phyloP scores from a whole-genome alignment of 2,329 filamentous ascomycete genomes.

The Colletotrichum sojae region DNA sequence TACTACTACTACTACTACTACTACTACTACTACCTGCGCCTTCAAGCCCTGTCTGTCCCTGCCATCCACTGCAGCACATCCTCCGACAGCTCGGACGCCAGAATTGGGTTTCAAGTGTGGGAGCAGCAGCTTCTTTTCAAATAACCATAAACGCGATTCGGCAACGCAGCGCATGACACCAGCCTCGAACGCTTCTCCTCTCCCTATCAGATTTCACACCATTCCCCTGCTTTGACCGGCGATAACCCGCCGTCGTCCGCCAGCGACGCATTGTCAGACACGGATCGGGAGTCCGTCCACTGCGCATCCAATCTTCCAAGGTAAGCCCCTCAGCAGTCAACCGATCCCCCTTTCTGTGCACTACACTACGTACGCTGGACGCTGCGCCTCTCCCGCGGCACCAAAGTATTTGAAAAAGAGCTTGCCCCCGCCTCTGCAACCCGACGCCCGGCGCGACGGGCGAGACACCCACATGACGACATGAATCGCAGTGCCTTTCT shows the following conservation, averaged over 20 bases:
- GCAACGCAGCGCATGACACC: slow-evolving; percentile 24
- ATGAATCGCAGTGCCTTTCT: slow-evolving; percentile 8
- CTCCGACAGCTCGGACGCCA: slow-evolving; percentile 40
- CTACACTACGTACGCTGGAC: not conserved
- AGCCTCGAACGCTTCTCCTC: slow-evolving; percentile 30
- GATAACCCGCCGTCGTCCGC: slow-evolving; percentile 17
- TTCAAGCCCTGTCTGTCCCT: not conserved
- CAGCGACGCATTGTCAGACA: slow-evolving; percentile 32
- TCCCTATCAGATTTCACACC: slow-evolving; percentile 16
- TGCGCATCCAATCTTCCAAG: slow-evolving; percentile 26
- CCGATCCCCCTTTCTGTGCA: slow-evolving; percentile 1
- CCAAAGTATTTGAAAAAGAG: slow-evolving; percentile 28
- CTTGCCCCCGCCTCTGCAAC: not conserved
- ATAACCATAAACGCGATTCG: slow-evolving; percentile 33
- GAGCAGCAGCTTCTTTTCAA: slow-evolving; percentile 33
- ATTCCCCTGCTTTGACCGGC: slow-evolving; percentile 30
- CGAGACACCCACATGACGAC: slow-evolving; percentile 16
- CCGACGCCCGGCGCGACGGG: not conserved
- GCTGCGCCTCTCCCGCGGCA: slow-evolving; percentile 16
- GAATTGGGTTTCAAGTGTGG: slow-evolving; percentile 41
- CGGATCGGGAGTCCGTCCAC: slow-evolving; percentile 31
- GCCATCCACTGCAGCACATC: slow-evolving; percentile 34
- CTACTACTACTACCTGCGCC: slow-evolving; percentile 9
- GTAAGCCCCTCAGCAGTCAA: slow-evolving; percentile 27
- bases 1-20: no score